Conservation (phyloP, 495 filamentous ascomycete species). For the Penicillium atrosanguineum region DNA sequence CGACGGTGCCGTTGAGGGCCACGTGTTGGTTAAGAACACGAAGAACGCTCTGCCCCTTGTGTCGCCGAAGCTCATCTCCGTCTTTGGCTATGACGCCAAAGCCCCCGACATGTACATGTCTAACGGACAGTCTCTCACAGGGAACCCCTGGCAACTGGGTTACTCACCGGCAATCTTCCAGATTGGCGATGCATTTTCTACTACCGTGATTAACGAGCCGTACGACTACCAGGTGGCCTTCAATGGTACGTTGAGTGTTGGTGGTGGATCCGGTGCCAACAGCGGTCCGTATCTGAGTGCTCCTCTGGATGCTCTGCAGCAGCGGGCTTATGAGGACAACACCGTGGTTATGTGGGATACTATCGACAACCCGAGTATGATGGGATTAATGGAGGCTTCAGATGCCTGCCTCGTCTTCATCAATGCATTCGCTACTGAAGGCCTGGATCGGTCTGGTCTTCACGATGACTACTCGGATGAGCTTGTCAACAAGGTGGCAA, state of each 20-base stretch:
- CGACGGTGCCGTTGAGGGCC: constrained; percentile 57
- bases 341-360: constrained; percentile 46
- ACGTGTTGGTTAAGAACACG: constrained; percentile 71
- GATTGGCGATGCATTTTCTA: neutral
- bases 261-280: constrained; percentile 29
- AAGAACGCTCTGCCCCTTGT: constrained; percentile 60
- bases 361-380: constrained; percentile 38
- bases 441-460: constrained; percentile 24
- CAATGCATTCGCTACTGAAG: constrained; percentile 60
- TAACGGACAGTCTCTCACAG: neutral
- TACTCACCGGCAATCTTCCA: constrained; percentile 33
- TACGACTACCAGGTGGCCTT: constrained; percentile 37
- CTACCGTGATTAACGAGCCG: constrained; percentile 1
- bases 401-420: constrained; percentile 60
- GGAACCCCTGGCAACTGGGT: constrained; percentile 30
- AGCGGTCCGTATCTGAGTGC: constrained; percentile 41
- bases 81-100: constrained; percentile 68
- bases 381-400: constrained; percentile 27
- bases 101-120: constrained; percentile 13
- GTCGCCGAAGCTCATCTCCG: constrained; percentile 51
- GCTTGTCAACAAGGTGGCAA: constrained; percentile 55
- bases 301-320: constrained; percentile 53
- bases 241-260: constrained; percentile 56
- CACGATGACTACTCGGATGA: constrained; percentile 46
- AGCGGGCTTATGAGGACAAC: constrained; percentile 44